phyloP scores from a whole-genome alignment of 140 eudicot species.

The Ambrosia hybrid region DNA sequence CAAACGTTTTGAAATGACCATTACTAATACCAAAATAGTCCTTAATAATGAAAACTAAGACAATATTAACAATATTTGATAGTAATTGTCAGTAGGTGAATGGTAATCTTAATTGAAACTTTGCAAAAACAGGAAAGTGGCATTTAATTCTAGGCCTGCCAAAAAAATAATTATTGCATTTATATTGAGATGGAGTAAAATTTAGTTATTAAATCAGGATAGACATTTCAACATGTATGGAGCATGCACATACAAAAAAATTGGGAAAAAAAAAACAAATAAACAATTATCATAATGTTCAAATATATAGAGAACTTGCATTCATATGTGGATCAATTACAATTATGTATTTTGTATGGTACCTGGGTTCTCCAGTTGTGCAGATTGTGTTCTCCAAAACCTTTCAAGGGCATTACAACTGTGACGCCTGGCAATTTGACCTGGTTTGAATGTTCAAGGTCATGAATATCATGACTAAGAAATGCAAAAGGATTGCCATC shows the following conservation, averaged over 20 bases:
- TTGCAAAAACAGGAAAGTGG: background rate
- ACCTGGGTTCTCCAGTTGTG: constrained; percentile 99
- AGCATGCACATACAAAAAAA: background rate
- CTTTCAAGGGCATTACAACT: constrained; percentile 98
- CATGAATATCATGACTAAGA: constrained; percentile 66
- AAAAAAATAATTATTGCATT: background rate
- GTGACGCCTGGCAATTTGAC: constrained; percentile 86
- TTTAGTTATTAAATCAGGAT: background rate
- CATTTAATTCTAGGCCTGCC: background rate
- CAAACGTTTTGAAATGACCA: background rate
- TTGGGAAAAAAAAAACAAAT: background rate
- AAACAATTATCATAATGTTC: background rate
- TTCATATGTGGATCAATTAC: background rate
- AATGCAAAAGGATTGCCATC: constrained; percentile 77
- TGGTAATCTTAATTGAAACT: background rate
- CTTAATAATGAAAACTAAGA: constrained; percentile 1
- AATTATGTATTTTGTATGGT: constrained; percentile 8
- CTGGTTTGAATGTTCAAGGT: constrained; percentile 89
- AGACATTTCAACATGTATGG: background rate
- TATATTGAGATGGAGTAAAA: background rate
- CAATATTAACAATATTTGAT: background rate
- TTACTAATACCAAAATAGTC: background rate
- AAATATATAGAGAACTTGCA: background rate
- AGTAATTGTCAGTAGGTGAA: background rate
- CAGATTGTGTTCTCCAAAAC: constrained; percentile 95